A percentile compares a stretch with the other conserved stretches of the same genome.
Evolutionary conservation across 257 asterid species (phyloP).

Genomic region (Penstemon newberryi): DNA sequence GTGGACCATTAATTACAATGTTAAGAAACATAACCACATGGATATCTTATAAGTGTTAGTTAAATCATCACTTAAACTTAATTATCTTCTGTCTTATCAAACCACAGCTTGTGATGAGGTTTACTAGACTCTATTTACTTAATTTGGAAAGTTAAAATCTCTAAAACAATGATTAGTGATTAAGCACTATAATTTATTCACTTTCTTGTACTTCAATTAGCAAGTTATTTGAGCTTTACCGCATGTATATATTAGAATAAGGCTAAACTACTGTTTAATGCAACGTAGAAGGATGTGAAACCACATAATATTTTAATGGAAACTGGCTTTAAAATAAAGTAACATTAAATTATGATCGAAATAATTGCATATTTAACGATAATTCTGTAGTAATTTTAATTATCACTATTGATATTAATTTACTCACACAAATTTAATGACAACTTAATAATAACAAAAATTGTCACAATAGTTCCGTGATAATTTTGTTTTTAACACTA

Average conservation of each 20-base stretch:
- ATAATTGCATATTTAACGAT: neutral
- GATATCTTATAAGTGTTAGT: constrained; percentile 54
- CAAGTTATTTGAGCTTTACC: constrained; percentile 16
- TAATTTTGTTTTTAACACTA: too few relatives aligned
- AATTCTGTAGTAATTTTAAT: too few relatives aligned
- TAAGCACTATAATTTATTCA: constrained; percentile 7
- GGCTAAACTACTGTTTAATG: constrained; percentile 6
- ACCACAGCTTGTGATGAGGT: constrained; percentile 34
- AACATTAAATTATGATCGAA: constrained; percentile 16
- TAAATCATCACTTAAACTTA: constrained; percentile 54
- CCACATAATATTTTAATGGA: neutral
- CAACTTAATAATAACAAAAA: too few relatives aligned
- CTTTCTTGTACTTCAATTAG: neutral
- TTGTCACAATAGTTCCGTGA: too few relatives aligned
- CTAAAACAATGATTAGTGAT: constrained; percentile 38
- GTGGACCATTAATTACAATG: constrained; percentile 49
- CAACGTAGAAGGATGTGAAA: constrained; percentile 5
- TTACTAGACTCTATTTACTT: constrained; percentile 35
- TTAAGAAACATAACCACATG: constrained; percentile 81
- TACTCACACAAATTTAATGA: too few relatives aligned
- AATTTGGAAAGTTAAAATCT: constrained; percentile 41
- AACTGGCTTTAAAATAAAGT: constrained; percentile 36
- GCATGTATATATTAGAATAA: constrained; percentile 21
- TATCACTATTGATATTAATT: too few relatives aligned
- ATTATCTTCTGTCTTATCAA: constrained; percentile 58